phyloP scores from a whole-genome alignment of 2,329 filamentous ascomycete genomes.

The Akanthomyces lecanii region DNA sequence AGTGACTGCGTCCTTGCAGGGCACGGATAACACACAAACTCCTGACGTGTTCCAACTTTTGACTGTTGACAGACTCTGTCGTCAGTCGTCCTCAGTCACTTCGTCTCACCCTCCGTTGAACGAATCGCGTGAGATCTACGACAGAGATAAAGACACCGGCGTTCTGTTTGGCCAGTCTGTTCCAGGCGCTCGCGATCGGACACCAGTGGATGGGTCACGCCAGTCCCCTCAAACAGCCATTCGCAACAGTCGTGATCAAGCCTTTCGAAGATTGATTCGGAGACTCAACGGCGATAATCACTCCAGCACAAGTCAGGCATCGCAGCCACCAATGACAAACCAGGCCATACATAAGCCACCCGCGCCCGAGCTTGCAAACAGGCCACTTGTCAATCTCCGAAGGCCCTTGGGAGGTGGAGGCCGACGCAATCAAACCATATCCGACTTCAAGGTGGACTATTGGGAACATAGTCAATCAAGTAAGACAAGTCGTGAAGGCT shows the following conservation, averaged over 20 bases:
- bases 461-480: constrained; percentile 8
- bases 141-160: neutral
- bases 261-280: constrained; percentile 10
- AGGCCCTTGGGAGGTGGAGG: neutral
- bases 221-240: constrained; percentile 6
- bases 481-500: neutral
- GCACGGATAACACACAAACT: neutral
- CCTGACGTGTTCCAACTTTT: neutral
- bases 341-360: neutral
- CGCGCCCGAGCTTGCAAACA: neutral
- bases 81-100: neutral
- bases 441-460: constrained; percentile 13
- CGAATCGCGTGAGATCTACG: neutral
- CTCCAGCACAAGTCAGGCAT: neutral
- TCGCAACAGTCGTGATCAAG: constrained; percentile 4
- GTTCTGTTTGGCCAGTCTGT: neutral
- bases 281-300: constrained; percentile 5
- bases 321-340: neutral
- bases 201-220: neutral
- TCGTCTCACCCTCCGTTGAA: neutral
- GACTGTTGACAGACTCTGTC: neutral
- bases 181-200: neutral
- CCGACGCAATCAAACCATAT: constrained; percentile 11
- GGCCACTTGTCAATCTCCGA: neutral
- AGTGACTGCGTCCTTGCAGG: neutral